phyloP scores from a whole-genome alignment of 2,329 filamentous ascomycete species.

The Whalleya microplaca region DNA sequence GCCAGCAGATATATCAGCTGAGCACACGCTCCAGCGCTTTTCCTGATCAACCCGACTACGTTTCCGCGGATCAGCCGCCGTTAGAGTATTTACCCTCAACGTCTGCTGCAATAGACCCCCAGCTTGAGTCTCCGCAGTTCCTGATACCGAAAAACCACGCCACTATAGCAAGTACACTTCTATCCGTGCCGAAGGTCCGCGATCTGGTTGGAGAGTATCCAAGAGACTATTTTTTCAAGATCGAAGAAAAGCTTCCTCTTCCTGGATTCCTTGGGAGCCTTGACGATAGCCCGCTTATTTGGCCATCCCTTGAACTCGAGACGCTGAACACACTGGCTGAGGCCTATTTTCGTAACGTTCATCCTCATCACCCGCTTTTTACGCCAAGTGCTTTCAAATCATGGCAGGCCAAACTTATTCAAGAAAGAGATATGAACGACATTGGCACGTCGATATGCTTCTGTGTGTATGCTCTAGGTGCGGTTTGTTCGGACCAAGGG shows the following conservation, averaged over 20 bases:
- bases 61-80: slow-evolving; percentile 26
- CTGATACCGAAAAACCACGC: slow-evolving; percentile 42
- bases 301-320: slow-evolving; percentile 34
- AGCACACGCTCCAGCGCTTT: slow-evolving; percentile 29
- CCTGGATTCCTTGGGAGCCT: slow-evolving; percentile 37
- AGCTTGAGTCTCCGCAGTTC: slow-evolving; percentile 39
- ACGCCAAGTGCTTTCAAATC: slow-evolving; percentile 31
- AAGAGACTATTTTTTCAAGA: slow-evolving; percentile 39
- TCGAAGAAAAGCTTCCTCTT: slow-evolving; percentile 39
- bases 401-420: slow-evolving; percentile 35
- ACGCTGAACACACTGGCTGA: slow-evolving; percentile 33
- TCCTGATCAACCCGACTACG: slow-evolving; percentile 31
- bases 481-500: slow-evolving; percentile 25
- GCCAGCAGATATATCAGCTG: slow-evolving; percentile 35
- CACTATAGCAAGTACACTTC: slow-evolving; percentile 38
- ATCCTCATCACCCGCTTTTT: slow-evolving; percentile 43
- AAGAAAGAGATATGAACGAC: slow-evolving; percentile 30
- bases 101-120: slow-evolving; percentile 26
- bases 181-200: slow-evolving; percentile 39
- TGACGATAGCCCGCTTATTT: slow-evolving; percentile 27
- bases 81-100: slow-evolving; percentile 27
- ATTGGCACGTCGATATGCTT: slow-evolving; percentile 41
- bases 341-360: slow-evolving; percentile 41
- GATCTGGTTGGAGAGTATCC: slow-evolving; percentile 39
- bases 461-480: slow-evolving; percentile 42